phyloP scores from a whole-genome alignment of 2,329 filamentous ascomycete genomes.

The Macrophomina phaseolina region DNA sequence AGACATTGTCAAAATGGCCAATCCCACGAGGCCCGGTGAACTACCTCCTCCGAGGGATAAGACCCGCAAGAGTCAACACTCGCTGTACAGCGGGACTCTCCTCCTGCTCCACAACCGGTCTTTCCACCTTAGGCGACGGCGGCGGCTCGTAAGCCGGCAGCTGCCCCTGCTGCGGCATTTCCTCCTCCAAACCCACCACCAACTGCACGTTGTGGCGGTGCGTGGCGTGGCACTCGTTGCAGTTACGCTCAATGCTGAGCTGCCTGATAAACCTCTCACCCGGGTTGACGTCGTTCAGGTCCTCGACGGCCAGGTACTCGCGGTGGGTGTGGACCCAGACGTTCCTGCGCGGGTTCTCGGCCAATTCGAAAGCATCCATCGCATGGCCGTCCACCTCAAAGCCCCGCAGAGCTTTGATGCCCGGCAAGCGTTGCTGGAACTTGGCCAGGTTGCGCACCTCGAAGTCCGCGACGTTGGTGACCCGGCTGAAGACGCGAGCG shows the following conservation, averaged over 20 bases:
- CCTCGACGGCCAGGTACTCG: constrained; percentile 9
- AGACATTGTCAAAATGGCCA: too few relatives aligned
- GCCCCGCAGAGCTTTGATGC: background rate
- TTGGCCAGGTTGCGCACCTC: background rate
- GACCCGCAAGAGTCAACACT: too few relatives aligned
- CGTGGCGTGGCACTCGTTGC: background rate
- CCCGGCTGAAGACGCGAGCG: background rate
- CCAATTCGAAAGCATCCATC: background rate
- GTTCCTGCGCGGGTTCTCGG: background rate
- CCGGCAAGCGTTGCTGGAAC: background rate
- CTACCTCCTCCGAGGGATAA: too few relatives aligned
- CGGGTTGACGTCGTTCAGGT: background rate
- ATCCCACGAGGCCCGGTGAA: too few relatives aligned
- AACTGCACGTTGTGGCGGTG: constrained; percentile 5
- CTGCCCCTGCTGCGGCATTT: background rate
- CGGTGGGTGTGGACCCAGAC: background rate
- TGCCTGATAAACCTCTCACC: background rate
- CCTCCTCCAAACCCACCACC: background rate
- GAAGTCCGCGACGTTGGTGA: background rate
- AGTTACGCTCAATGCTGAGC: background rate
- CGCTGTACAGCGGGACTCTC: too few relatives aligned
- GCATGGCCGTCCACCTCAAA: background rate
- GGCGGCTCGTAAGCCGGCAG: background rate
- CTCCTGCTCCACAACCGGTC: too few relatives aligned
- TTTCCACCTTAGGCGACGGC: background rate